These are phyloP conservation scores for Cadophora gregata DNA, from an alignment of 2,329 filamentous ascomycete species.

Conservation along the genomic window DNA sequence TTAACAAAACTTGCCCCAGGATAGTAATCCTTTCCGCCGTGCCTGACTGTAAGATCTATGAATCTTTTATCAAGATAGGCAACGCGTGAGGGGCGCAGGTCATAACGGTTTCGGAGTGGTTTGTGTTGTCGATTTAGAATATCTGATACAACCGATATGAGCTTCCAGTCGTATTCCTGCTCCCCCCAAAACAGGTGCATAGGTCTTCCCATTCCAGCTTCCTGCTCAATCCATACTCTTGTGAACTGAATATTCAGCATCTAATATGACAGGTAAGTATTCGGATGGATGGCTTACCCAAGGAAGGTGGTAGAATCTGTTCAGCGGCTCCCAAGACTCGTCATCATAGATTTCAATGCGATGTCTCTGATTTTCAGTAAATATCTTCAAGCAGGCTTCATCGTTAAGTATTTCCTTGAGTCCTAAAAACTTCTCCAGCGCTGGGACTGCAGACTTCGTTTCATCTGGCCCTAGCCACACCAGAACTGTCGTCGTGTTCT, in stretches of 20 bases:
- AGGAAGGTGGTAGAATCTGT: neutral
- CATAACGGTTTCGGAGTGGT: neutral
- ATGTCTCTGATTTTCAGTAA: neutral
- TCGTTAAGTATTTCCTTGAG: neutral
- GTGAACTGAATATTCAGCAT: neutral
- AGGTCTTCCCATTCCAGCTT: neutral
- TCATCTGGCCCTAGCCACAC: neutral
- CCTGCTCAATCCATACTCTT: neutral
- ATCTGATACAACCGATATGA: neutral
- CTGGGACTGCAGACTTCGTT: neutral
- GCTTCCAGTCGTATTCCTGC: neutral
- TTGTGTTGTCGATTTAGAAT: neutral
- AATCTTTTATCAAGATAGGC: neutral
- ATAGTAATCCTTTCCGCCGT: neutral
- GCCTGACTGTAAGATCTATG: neutral
- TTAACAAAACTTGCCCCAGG: neutral
- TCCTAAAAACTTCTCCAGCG: neutral
- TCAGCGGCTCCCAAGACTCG: neutral
- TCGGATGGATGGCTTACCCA: neutral
- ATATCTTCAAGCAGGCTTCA: neutral
- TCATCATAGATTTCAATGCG: neutral
- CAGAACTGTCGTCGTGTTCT: neutral
- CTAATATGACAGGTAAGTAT: neutral
- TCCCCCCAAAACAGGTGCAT: neutral
- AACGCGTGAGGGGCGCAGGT: neutral